Conservation (phyloP, 1,284 basidiomycete species). For the Grifola frondosa region DNA sequence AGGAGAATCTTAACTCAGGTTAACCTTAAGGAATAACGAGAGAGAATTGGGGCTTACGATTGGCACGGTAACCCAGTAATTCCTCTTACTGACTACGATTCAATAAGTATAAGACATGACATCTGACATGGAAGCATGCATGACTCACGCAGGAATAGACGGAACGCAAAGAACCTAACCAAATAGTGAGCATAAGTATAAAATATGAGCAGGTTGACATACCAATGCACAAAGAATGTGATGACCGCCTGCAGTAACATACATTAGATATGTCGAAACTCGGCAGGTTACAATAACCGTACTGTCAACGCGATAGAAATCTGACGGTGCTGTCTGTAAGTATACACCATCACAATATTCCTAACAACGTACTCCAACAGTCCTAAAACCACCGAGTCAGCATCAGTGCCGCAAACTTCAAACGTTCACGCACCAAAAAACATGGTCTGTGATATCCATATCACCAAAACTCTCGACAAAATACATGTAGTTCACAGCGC, state of each 20-base stretch:
- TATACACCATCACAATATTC: background rate
- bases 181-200: background rate
- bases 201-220: background rate
- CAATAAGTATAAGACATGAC: background rate
- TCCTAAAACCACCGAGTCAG: slow-evolving; percentile 7
- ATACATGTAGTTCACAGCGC: slow-evolving; percentile 23
- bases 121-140: background rate
- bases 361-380: slow-evolving; percentile 19
- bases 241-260: slow-evolving; percentile 16
- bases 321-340: background rate
- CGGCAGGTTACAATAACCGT: background rate
- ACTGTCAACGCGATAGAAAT: slow-evolving; percentile 25
- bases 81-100: slow-evolving; percentile 25
- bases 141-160: slow-evolving; percentile 22
- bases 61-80: slow-evolving; percentile 22
- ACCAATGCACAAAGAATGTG: slow-evolving; percentile 25
- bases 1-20: slow-evolving; percentile 10
- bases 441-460: slow-evolving; percentile 19
- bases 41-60: slow-evolving; percentile 18
- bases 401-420: background rate
- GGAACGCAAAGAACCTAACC: slow-evolving; percentile 22
- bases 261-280: background rate
- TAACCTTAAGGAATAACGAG: background rate
- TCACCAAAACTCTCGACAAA: slow-evolving; percentile 23
- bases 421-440: slow-evolving; percentile 24